phyloP scores from a whole-genome alignment of 139 green algal genomes.

The Limnomonas spitsbergensis region DNA sequence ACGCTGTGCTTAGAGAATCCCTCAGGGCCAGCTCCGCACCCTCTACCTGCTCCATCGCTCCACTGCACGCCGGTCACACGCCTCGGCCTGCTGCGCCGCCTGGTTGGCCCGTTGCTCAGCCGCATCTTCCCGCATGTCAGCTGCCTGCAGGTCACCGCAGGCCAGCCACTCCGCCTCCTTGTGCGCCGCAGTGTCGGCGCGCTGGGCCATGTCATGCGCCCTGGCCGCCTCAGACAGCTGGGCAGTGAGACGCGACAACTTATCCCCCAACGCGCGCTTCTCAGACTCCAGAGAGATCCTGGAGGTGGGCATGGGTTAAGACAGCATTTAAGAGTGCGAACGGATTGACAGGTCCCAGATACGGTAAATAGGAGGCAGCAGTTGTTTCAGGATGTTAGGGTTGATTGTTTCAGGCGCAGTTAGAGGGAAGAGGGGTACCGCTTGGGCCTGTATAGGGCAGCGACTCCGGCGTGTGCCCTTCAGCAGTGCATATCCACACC shows the following conservation, averaged over 20 bases:
- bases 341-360: too few relatives aligned
- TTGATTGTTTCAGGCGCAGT: too few relatives aligned
- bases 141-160: background rate
- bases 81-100: background rate
- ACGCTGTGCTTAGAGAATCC: slow-evolving; percentile 5
- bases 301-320: too few relatives aligned
- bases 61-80: slow-evolving; percentile 5
- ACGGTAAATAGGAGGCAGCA: too few relatives aligned
- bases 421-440: too few relatives aligned
- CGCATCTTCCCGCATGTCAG: slow-evolving; percentile 7
- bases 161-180: slow-evolving; percentile 23
- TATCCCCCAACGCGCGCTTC: slow-evolving; percentile 17
- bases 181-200: slow-evolving; percentile 11
- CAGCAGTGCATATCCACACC: too few relatives aligned
- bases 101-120: background rate
- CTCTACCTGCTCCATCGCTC: slow-evolving; percentile 34
- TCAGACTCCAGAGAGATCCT: slow-evolving; percentile 30
- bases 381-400: too few relatives aligned
- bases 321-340: too few relatives aligned
- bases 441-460: too few relatives aligned
- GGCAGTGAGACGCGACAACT: background rate
- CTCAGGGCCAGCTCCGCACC: slow-evolving; percentile 24
- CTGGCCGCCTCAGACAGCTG: slow-evolving; percentile 16
- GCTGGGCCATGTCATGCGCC: background rate
- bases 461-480: too few relatives aligned